Evolutionary conservation across 164 flowering plant species (phyloP).

Genomic region (Vitis rotundifolia): DNA sequence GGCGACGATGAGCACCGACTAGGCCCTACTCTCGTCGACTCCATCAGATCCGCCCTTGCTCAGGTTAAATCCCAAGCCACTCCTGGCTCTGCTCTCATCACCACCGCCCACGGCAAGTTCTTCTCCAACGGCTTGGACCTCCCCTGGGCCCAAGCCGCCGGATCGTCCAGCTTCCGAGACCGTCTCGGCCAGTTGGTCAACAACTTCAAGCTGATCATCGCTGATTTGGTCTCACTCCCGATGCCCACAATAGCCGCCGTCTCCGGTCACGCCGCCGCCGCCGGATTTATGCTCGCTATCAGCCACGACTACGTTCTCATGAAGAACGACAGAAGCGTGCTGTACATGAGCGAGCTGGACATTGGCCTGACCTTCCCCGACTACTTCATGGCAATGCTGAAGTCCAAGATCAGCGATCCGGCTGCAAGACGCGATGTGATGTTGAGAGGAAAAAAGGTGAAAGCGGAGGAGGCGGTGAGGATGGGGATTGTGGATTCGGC

Average conservation of each 20-base stretch:
- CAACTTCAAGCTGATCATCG: constrained; percentile 31
- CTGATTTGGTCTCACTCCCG: constrained; percentile 46
- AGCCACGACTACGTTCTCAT: constrained; percentile 54
- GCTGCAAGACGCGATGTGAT: constrained; percentile 30
- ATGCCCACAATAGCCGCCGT: constrained; percentile 66
- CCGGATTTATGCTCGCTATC: constrained; percentile 51
- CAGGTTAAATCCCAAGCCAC: constrained; percentile 40
- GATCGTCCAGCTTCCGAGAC: constrained; percentile 19
- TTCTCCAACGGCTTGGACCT: constrained; percentile 69
- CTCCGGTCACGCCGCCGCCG: constrained; percentile 65
- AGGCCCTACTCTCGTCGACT: constrained; percentile 40
- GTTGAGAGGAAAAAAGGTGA: constrained; percentile 37
- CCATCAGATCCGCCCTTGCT: constrained; percentile 40
- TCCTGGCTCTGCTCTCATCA: constrained; percentile 47
- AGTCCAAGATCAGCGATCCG: constrained; percentile 32
- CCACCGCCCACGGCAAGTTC: constrained; percentile 46
- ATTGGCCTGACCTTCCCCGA: constrained; percentile 47
- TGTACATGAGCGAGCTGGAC: constrained; percentile 64
- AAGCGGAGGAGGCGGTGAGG: constrained; percentile 39
- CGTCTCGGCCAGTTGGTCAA: constrained; percentile 33
- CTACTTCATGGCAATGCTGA: constrained; percentile 38
- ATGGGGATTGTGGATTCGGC: constrained; percentile 53
- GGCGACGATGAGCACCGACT: constrained; percentile 53
- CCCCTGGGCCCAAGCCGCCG: constrained; percentile 41
- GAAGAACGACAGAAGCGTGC: constrained; percentile 38